Conservation (phyloP, 1,284 basidiomycete species). For the Stereum hirsutum region DNA sequence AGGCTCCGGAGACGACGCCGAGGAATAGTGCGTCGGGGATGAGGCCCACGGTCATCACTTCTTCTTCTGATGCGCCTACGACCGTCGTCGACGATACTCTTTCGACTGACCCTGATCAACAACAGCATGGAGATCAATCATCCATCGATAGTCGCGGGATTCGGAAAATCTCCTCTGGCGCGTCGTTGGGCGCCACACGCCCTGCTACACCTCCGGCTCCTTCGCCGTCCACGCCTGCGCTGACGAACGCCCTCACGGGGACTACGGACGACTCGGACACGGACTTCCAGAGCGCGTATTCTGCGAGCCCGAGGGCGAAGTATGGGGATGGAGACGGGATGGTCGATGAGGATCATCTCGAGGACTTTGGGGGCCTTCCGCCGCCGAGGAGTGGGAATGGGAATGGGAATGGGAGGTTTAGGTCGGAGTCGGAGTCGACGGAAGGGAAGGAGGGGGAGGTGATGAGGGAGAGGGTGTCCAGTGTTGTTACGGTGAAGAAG, state of each 20-base stretch:
- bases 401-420: neutral
- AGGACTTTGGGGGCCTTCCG: neutral
- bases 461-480: slow-evolving; percentile 10
- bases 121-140: neutral
- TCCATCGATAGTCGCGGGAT: slow-evolving; percentile 12
- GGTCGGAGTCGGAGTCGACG: neutral
- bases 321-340: slow-evolving; percentile 23
- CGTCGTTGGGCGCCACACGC: slow-evolving; percentile 20
- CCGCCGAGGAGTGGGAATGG: too few relatives aligned
- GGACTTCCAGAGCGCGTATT: slow-evolving; percentile 80
- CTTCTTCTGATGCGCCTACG: neutral
- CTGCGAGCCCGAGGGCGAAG: slow-evolving; percentile 52
- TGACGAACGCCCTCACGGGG: slow-evolving; percentile 29
- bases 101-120: neutral
- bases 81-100: neutral
- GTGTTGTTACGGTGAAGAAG: slow-evolving; percentile 5
- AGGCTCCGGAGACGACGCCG: neutral
- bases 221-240: slow-evolving; percentile 29
- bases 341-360: neutral
- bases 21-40: neutral
- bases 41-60: neutral
- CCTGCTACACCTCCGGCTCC: slow-evolving; percentile 19
- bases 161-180: slow-evolving; percentile 25
- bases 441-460: neutral
- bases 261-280: slow-evolving; percentile 74